Base-by-base conservation (phyloP, 1,284 basidiomycete genomes). In the Cystobasidium sp. region DNA sequence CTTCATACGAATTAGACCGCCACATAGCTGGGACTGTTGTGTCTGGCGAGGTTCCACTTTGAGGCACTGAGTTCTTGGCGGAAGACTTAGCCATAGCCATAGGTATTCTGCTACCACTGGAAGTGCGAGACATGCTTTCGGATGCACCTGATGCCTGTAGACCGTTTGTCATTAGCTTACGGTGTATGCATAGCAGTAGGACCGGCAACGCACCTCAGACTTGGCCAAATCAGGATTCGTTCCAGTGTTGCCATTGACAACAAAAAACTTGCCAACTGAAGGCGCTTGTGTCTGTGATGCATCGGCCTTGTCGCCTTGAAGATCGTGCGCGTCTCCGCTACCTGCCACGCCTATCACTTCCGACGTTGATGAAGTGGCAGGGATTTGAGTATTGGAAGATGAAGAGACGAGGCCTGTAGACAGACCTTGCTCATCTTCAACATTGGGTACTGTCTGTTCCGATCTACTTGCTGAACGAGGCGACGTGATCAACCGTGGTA, bases 1-100 rank as follows among this genome's bases (percentile, higher is more conserved):
- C 70, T 46, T 73, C 70, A 37, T 73, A 73, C 6, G 70, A 73
- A 20, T 39, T 65, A 8, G 62, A 62, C 8, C 70, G 37, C 70
- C 70, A 73, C 70, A 73, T 73, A 9, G 70, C 56, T 8, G 70
- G 70, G 37, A 73, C 62, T 8, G 24, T 49, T n/a, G 49, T 51
- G 44, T 63, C 69, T 39, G 70, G 51, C 9, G 66, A 56, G 10
- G 20, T 37, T 9, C 46, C 66, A n/a, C 16, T 44, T 49, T 56
- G 53, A 20, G 53, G 49, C 14, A 20, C 39, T 12, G n/a, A 24
- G 9, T 41, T 44, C 22, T 37, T 43, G 16, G 20, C 37, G n/a
- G 66, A 58, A 6, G 55, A 22, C 7, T 55, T 55, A 1, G 66
- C 52, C 46, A 68, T 68, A 22, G 49, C 47, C 41, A 46, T 22